phyloP scores from a whole-genome alignment of 2,329 filamentous ascomycete species.

The Aspergillus latus region DNA sequence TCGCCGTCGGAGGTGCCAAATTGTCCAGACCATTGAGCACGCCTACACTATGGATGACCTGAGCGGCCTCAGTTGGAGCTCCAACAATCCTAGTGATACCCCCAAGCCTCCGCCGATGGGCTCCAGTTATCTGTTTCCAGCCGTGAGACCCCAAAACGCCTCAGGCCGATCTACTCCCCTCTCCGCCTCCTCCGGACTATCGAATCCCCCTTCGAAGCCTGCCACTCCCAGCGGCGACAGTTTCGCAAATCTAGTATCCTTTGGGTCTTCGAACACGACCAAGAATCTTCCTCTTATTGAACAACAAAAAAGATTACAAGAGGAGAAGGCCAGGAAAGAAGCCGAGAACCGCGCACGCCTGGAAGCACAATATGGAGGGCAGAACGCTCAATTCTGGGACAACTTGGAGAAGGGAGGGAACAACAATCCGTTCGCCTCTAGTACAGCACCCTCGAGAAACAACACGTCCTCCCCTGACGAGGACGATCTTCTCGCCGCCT shows the following conservation, averaged over 20 bases:
- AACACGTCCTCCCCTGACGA: constrained; percentile 53
- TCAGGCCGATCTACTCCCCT: constrained; percentile 48
- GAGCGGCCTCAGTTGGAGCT: constrained; percentile 47
- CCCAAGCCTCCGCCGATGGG: constrained; percentile 41
- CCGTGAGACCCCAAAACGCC: constrained; percentile 37
- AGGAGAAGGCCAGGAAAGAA: constrained; percentile 73
- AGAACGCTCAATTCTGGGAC: constrained; percentile 71
- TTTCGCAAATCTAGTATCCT: constrained; percentile 67
- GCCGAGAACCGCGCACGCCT: constrained; percentile 69
- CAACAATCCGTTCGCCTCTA: constrained; percentile 43
- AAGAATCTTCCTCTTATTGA: constrained; percentile 70
- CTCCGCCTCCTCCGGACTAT: constrained; percentile 31
- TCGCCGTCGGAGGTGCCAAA: constrained; percentile 1
- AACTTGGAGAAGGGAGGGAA: constrained; percentile 59
- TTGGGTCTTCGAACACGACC: constrained; percentile 47
- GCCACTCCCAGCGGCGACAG: constrained; percentile 47
- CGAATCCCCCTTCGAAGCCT: constrained; percentile 42
- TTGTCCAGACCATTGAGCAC: constrained; percentile 20
- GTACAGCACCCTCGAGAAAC: constrained; percentile 42
- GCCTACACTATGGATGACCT: constrained; percentile 47
- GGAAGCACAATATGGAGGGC: constrained; percentile 72
- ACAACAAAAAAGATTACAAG: constrained; percentile 68
- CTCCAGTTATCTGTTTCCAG: constrained; percentile 36
- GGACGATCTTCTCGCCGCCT: constrained; percentile 62
- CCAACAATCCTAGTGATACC: constrained; percentile 33